Evolutionary conservation across 2,329 filamentous ascomycete genomes (phyloP).

Genomic region (Juglanconis sp.): DNA sequence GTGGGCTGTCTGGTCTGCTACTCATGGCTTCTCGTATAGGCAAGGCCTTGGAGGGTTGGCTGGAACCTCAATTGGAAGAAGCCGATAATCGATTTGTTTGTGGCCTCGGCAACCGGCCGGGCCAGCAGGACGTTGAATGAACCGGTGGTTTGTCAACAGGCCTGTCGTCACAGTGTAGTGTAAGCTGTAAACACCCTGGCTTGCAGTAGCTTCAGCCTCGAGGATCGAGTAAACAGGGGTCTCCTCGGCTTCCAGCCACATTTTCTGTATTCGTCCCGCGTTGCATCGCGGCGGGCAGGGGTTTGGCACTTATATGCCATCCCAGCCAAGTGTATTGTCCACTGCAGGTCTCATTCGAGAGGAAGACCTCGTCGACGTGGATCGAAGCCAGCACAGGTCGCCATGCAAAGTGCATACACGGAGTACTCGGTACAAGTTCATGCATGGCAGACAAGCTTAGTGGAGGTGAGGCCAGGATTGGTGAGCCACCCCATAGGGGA

Average conservation of each 20-base stretch:
- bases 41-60: not conserved
- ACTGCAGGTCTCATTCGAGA: not conserved
- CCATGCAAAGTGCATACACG: not conserved
- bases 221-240: constrained; percentile 8
- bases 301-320: not conserved
- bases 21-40: constrained; percentile 5
- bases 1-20: not conserved
- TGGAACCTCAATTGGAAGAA: not conserved
- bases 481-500: not conserved
- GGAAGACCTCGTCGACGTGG: not conserved
- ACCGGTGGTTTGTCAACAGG: not conserved
- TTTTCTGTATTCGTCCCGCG: constrained; percentile 4
- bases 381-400: not conserved
- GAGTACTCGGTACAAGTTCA: not conserved
- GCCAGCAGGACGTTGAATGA: not conserved
- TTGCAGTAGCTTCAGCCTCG: constrained; percentile 13
- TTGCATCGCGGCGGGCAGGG: constrained; percentile 1
- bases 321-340: constrained; percentile 12
- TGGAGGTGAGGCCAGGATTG: constrained; percentile 3
- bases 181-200: not conserved
- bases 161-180: constrained; percentile 2
- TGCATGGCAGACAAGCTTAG: constrained; percentile 9
- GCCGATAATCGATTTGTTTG: not conserved
- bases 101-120: no score
- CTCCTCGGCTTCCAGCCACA: not conserved